Conservation (phyloP, 2,329 filamentous ascomycete genomes). For the Diaporthe destruens region DNA sequence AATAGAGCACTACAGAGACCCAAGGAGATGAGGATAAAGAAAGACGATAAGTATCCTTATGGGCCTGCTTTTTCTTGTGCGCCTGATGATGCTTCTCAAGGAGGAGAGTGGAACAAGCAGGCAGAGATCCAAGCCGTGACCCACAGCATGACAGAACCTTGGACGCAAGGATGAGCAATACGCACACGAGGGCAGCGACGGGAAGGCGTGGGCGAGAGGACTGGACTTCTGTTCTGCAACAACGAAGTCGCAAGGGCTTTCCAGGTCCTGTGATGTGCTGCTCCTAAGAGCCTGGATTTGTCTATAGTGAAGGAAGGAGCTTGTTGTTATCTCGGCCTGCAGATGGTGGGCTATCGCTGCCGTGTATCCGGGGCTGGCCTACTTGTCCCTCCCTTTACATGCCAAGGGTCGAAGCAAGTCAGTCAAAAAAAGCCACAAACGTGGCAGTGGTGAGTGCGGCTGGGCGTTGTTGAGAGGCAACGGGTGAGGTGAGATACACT, state of each 20-base stretch:
- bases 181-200: slow-evolving; percentile 16
- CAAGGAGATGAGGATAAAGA: neutral
- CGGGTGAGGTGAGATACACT: neutral
- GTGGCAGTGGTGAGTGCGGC: slow-evolving; percentile 34
- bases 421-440: slow-evolving; percentile 17
- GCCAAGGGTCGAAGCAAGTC: neutral
- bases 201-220: slow-evolving; percentile 7
- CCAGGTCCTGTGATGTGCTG: neutral
- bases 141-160: slow-evolving; percentile 41
- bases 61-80: slow-evolving; percentile 14
- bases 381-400: neutral
- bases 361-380: slow-evolving; percentile 23
- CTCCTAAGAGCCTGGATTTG: neutral
- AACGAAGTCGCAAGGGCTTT: neutral
- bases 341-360: slow-evolving; percentile 4
- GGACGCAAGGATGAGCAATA: slow-evolving; percentile 20
- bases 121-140: slow-evolving; percentile 39
- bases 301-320: neutral
- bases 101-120: slow-evolving; percentile 38
- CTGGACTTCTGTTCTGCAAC: neutral
- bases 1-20: slow-evolving; percentile 8
- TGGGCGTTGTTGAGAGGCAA: slow-evolving; percentile 18
- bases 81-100: slow-evolving; percentile 26
- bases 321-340: slow-evolving; percentile 20
- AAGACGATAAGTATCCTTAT: neutral